A percentile compares a stretch with the other conserved stretches of the same genome.
Conservation (phyloP, 257 asterid genomes). For the Przewalskia tangutica region DNA sequence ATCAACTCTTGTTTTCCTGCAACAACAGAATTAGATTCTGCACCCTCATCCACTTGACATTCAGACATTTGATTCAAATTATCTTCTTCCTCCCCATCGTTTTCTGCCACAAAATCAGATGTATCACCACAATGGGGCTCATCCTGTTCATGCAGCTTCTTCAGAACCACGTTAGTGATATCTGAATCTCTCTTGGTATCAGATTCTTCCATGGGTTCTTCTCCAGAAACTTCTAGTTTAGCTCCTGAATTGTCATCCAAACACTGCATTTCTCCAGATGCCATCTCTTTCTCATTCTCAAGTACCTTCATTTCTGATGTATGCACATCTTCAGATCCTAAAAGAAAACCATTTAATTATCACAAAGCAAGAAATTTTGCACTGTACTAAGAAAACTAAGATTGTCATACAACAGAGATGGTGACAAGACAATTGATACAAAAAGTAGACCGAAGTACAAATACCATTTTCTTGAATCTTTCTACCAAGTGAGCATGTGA, state of each 20-base stretch:
- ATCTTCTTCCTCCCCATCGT: not conserved
- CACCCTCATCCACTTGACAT: not conserved
- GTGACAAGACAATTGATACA: not conserved
- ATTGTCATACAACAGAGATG: not conserved
- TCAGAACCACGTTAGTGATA: not conserved
- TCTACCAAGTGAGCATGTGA: not conserved
- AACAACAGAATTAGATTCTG: not conserved
- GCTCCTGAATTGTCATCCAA: not conserved
- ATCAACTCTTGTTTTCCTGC: not conserved
- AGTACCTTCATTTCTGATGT: not conserved
- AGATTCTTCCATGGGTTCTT: not conserved
- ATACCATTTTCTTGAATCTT: not conserved
- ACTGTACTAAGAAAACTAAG: not conserved
- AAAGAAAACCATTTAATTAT: not conserved
- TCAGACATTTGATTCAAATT: not conserved
- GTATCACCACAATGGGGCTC: not conserved
- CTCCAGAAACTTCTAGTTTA: not conserved
- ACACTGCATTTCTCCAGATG: not conserved
- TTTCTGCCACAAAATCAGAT: not conserved
- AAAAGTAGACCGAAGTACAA: not conserved
- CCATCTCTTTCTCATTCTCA: not conserved
- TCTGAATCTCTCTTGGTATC: not conserved
- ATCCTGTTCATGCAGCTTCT: not conserved
- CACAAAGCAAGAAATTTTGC: not conserved
- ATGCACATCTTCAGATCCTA: not conserved